Base-by-base conservation (phyloP, 1,284 basidiomycete genomes). In the Volvariella surrecta region DNA sequence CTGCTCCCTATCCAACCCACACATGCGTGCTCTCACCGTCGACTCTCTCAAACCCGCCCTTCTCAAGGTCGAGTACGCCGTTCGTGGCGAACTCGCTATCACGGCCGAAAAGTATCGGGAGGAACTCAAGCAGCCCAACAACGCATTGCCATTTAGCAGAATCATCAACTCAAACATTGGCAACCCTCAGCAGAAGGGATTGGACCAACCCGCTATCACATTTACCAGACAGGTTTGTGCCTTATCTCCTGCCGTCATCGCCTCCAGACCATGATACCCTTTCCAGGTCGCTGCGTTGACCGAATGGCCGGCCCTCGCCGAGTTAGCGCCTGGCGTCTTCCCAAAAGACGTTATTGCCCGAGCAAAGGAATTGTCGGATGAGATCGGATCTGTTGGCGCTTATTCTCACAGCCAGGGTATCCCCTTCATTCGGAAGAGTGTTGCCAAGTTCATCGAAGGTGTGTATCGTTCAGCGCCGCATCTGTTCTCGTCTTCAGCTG, bases 131-230 rank as follows among this genome's bases (percentile, higher is more conserved):
- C 62, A 72, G 31, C 62, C 65, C 6, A 61, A 71, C 47, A 67
- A 79, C 47, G 67, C 68, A 17, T 74, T 98, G 15, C 90, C 92
- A 17, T 99, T 98, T 61, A 76, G 82, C 58, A 81, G 82, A 54
- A 76, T 99, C 62, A 92, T 98, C 59, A 89, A 82, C 18, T 91
- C 92, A 52, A 99, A 99, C 68, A 99, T 99, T 47, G 95, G 95
- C 7, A 99, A 99, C 61, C 95, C 95, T 0, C 95, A 99, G 66
- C 95, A 97, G 65, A 85, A 85, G 58, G 91, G 89, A 1, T 73
- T 99, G 37, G 84, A 97, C 61, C 96, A 99, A 63, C 79, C 83
- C 17, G 91, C 94, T 1, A 79, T 99, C 49, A 97, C 95, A 6
- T 99, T 91, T 64, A 79, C 82, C 56, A 75, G 95, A 48, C 95